Conservation (phyloP, 306 rosid genomes). For the Canavalia ensiformis region DNA sequence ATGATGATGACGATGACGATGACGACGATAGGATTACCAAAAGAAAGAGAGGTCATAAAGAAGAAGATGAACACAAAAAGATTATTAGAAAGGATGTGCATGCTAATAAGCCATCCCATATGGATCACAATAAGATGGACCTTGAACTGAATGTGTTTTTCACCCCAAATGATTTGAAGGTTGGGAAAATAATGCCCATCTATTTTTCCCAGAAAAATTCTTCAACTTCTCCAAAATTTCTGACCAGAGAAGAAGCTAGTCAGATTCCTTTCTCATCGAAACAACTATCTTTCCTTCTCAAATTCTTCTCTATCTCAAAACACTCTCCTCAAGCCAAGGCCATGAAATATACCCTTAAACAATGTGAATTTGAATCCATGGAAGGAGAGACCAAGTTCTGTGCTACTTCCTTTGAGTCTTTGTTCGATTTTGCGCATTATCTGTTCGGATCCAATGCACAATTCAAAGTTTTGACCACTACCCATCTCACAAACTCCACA, state of each 20-base stretch:
- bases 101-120: slow-evolving; percentile 40
- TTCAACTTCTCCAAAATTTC: slow-evolving; percentile 64
- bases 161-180: slow-evolving; percentile 61
- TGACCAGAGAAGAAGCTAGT: slow-evolving; percentile 69
- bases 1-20: background rate
- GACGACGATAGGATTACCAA: background rate
- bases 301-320: slow-evolving; percentile 62
- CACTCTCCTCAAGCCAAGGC: slow-evolving; percentile 74
- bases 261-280: slow-evolving; percentile 69
- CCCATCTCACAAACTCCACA: slow-evolving; percentile 51
- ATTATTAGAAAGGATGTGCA: slow-evolving; percentile 31
- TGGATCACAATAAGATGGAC: slow-evolving; percentile 55
- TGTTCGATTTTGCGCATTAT: slow-evolving; percentile 57
- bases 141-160: slow-evolving; percentile 68
- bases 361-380: slow-evolving; percentile 62
- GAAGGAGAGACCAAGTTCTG: slow-evolving; percentile 76
- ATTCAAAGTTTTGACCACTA: slow-evolving; percentile 61
- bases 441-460: slow-evolving; percentile 56
- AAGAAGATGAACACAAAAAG: slow-evolving; percentile 28
- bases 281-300: slow-evolving; percentile 59
- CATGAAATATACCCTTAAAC: slow-evolving; percentile 63
- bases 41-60: background rate
- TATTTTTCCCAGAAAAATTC: slow-evolving; percentile 59
- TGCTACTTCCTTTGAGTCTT: slow-evolving; percentile 71
- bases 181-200: slow-evolving; percentile 65